Evolutionary conservation across 2,329 filamentous ascomycete species (phyloP), one percentile per base, ranked within the genome.

Genomic region (Apiospora phragmitis): DNA sequence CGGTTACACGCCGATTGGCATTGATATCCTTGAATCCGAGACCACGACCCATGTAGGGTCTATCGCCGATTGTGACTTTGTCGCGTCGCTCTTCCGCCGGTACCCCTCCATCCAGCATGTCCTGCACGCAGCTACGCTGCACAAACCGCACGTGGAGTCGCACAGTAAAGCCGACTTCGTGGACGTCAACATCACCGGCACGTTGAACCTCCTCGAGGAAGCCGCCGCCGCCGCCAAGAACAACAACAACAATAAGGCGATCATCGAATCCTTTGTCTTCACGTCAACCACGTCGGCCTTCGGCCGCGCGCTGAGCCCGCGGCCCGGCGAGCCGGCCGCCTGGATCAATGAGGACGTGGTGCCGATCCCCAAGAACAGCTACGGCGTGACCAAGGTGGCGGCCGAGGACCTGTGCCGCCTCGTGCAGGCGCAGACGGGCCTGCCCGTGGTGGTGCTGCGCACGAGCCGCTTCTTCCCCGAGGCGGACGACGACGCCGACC

Each of bases 391-490:
- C 24, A 87, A 87, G 67, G 78, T 81, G 21, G 83, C 84, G 1
- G 85, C 85, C 5, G 85, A 87, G 72, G 84, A 86, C 68, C 70
- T 87, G 41, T 86, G 84, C 73, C 78, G 76, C 16, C 79, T 87
- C 7, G 71, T 84, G 1, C 81, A 85, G 55, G 73, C 74, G 16
- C 79, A 85, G 69, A 79, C 78, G 0, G 72, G 74, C 1, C 73
- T 87, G 72, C 84, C 85, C 0, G 76, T 83, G 0, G 49, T 87
- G 0, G 78, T 87, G 7, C 78, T 87, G 11, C 81, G 85, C n/a
- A 83, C 82, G 3, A 83, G 81, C 67, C 82, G 85, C 67, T 87
- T 87, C 79, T 86, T 86, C 72, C 83, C 84, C 0, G 84, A 86
- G 73, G 78, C 79, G 24, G 84, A 86, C 67, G 84, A 86, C 70